phyloP scores from a whole-genome alignment of 495 filamentous ascomycete genomes.

The Lasiosphaeriaceae sp. region DNA sequence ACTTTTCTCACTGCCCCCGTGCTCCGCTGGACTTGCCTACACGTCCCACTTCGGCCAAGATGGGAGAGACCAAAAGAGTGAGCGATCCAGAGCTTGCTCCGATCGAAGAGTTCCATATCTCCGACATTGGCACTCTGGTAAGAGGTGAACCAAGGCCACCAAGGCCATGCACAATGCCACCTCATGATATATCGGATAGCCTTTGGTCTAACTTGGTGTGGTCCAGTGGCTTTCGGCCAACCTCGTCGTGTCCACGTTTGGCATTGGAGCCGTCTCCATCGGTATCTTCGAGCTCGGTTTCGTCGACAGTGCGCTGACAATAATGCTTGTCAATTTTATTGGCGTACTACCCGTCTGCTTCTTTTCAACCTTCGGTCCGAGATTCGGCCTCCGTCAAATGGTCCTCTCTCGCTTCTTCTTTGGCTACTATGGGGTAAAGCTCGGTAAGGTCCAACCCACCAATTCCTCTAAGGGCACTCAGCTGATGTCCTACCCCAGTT shows the following conservation, averaged over 20 bases:
- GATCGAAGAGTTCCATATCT: background rate
- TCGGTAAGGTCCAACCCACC: background rate
- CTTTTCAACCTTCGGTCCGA: constrained; percentile 75
- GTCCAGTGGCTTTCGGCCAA: constrained; percentile 79
- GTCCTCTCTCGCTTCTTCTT: constrained; percentile 81
- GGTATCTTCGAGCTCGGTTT: constrained; percentile 68
- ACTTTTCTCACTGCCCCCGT: too few species aligned
- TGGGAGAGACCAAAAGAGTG: background rate
- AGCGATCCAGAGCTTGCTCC: constrained; percentile 1
- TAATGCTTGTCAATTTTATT: constrained; percentile 75
- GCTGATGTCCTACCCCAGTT: constrained; percentile 34
- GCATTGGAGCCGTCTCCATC: constrained; percentile 69
- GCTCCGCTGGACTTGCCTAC: too few species aligned
- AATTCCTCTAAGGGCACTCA: background rate
- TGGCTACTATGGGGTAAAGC: constrained; percentile 61
- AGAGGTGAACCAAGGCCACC: constrained; percentile 11
- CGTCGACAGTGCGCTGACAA: constrained; percentile 65
- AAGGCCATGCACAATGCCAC: constrained; percentile 3
- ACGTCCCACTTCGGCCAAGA: background rate
- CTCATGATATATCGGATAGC: constrained; percentile 3
- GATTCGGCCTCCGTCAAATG: constrained; percentile 80
- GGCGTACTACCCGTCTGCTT: constrained; percentile 71
- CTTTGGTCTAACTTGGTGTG: constrained; percentile 2
- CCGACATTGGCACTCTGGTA: constrained; percentile 62
- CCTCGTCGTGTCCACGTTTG: constrained; percentile 80